A percentile compares a stretch with the other conserved stretches of the same genome.
Conservation (phyloP, 2,329 filamentous ascomycete species). For the Xylariales sp. region DNA sequence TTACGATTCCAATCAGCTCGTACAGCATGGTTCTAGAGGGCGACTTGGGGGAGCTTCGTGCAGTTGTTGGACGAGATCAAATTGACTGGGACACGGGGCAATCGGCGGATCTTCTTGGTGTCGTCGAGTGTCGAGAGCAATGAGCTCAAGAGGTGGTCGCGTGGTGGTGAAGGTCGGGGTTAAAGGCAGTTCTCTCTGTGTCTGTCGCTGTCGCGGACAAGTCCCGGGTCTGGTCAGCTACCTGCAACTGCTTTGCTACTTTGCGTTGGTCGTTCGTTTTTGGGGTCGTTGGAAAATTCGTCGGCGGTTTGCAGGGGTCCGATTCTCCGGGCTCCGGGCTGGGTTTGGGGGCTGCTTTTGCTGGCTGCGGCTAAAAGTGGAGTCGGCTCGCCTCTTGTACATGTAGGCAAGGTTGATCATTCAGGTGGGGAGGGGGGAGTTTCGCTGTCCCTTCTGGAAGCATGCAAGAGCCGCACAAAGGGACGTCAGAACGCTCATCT, state of each 20-base stretch:
- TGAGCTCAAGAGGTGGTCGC: no score
- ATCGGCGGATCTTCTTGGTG: not conserved
- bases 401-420: no score
- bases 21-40: slow-evolving; percentile 79
- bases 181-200: no score
- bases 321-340: not conserved
- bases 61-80: no score
- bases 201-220: no score
- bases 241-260: no score
- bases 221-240: no score
- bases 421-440: not conserved
- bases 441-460: not conserved
- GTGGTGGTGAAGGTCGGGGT: no score
- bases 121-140: not conserved
- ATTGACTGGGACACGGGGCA: no score
- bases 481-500: no score
- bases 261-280: no score
- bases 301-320: slow-evolving; percentile 1
- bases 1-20: slow-evolving; percentile 92
- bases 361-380: not conserved
- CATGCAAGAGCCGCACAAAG: no score
- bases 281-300: slow-evolving; percentile 5
- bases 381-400: not conserved
- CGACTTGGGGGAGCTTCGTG: not conserved
- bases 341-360: not conserved